A percentile compares a stretch with the other conserved stretches of the same genome.
phyloP scores from a whole-genome alignment of 1,284 basidiomycete species.

The Anthracocystis setariae region DNA sequence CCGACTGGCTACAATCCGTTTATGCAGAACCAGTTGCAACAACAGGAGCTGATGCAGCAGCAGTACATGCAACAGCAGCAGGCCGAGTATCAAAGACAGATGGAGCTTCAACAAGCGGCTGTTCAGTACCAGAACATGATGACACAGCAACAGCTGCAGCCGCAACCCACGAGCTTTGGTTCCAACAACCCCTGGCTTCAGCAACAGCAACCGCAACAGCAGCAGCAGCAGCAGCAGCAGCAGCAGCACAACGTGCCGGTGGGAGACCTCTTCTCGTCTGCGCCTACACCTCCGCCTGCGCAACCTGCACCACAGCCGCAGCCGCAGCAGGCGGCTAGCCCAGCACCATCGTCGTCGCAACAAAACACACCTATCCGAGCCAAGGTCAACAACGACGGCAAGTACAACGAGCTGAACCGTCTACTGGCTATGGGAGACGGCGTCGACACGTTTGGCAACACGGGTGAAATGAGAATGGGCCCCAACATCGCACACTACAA shows the following conservation, averaged over 20 bases:
- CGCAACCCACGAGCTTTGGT: constrained; percentile 76
- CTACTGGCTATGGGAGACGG: constrained; percentile 65
- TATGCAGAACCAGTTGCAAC: constrained; percentile 72
- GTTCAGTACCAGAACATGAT: constrained; percentile 69
- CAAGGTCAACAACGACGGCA: constrained; percentile 46
- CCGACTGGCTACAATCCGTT: constrained; percentile 60
- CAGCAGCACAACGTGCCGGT: constrained; percentile 56
- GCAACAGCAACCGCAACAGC: constrained; percentile 45
- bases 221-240: constrained; percentile 33
- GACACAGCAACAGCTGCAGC: constrained; percentile 68
- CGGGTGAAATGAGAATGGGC: constrained; percentile 64
- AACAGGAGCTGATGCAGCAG: constrained; percentile 77
- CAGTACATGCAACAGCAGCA: constrained; percentile 64
- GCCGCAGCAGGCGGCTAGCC: constrained; percentile 13
- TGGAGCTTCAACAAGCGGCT: constrained; percentile 67
- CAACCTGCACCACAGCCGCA: constrained; percentile 20
- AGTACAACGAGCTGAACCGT: constrained; percentile 62
- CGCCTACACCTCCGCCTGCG: constrained; percentile 35
- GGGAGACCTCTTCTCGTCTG: constrained; percentile 55
- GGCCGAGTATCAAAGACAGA: constrained; percentile 67
- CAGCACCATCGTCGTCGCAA: constrained; percentile 20
- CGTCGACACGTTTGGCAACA: constrained; percentile 66
- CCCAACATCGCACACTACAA: constrained; percentile 48
- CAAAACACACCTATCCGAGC: constrained; percentile 35
- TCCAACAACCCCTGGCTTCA: constrained; percentile 85